phyloP scores from a whole-genome alignment of 257 asterid genomes.

The Capsicum pubescens region DNA sequence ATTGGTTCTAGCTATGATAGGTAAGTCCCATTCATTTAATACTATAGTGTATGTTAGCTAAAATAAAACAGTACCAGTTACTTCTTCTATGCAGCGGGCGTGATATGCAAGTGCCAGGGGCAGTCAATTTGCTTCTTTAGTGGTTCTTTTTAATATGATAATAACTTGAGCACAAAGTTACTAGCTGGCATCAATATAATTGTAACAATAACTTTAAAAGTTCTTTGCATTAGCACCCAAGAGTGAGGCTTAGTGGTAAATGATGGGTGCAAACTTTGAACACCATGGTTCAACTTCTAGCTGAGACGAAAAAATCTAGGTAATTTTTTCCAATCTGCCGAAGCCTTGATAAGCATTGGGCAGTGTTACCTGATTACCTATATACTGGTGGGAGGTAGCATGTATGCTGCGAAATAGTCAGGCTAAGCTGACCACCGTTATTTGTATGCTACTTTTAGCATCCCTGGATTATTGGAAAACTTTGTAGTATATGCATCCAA shows the following conservation, averaged over 20 bases:
- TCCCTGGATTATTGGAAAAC: background rate
- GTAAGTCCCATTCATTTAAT: constrained; percentile 47
- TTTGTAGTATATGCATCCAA: background rate
- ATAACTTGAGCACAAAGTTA: background rate
- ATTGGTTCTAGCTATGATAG: constrained; percentile 96
- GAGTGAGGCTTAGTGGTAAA: background rate
- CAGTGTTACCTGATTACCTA: background rate
- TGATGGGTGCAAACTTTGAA: constrained; percentile 2
- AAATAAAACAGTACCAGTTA: background rate
- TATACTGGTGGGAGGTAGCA: background rate
- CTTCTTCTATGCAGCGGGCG: background rate
- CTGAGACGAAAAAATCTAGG: background rate
- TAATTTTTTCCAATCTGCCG: background rate
- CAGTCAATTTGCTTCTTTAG: background rate
- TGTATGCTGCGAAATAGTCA: background rate
- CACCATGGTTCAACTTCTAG: background rate
- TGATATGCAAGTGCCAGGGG: background rate
- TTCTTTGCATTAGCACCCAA: background rate
- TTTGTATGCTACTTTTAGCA: constrained; percentile 21
- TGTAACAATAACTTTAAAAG: background rate
- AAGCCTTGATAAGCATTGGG: background rate
- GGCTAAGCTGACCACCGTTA: background rate
- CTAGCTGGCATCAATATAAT: background rate
- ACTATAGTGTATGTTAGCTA: background rate
- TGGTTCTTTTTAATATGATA: background rate